Conservation (phyloP, 148 eudicot genomes). For the Cornus suecica region DNA sequence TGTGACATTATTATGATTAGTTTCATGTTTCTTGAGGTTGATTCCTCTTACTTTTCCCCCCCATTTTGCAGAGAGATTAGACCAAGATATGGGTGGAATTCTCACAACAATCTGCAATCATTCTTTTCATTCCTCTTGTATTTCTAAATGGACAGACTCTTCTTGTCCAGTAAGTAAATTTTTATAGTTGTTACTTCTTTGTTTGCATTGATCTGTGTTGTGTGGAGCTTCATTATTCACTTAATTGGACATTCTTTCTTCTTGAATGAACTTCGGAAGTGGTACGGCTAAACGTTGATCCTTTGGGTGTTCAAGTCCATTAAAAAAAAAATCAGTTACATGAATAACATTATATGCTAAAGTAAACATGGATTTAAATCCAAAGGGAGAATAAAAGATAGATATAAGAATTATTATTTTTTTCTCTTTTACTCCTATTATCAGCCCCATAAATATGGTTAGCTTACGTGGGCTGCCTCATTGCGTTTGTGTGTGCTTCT, state of each 20-base stretch:
- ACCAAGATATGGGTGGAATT: constrained; percentile 82
- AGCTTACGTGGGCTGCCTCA: neutral
- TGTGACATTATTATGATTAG: neutral
- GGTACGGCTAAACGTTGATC: too few relatives aligned
- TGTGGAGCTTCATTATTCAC: neutral
- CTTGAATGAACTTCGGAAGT: too few relatives aligned
- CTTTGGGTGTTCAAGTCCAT: too few relatives aligned
- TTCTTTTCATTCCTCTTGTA: constrained; percentile 95
- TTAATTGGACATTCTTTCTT: too few relatives aligned
- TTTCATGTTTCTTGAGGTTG: neutral
- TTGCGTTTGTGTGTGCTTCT: neutral
- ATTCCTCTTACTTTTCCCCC: constrained; percentile 4
- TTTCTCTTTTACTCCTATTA: neutral
- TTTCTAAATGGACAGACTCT: constrained; percentile 97
- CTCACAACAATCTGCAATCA: constrained; percentile 96
- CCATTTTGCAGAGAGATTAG: constrained; percentile 69
- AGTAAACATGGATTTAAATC: too few relatives aligned
- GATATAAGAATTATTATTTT: too few relatives aligned
- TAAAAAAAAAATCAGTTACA: too few relatives aligned
- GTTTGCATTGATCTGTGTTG: neutral
- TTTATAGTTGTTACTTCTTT: neutral
- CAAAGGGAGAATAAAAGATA: too few relatives aligned
- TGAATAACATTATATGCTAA: too few relatives aligned
- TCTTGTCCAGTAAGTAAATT: constrained; percentile 79
- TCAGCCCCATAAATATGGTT: neutral